Base-by-base conservation (phyloP, 495 filamentous ascomycete genomes). In the Penicillium odoratum region DNA sequence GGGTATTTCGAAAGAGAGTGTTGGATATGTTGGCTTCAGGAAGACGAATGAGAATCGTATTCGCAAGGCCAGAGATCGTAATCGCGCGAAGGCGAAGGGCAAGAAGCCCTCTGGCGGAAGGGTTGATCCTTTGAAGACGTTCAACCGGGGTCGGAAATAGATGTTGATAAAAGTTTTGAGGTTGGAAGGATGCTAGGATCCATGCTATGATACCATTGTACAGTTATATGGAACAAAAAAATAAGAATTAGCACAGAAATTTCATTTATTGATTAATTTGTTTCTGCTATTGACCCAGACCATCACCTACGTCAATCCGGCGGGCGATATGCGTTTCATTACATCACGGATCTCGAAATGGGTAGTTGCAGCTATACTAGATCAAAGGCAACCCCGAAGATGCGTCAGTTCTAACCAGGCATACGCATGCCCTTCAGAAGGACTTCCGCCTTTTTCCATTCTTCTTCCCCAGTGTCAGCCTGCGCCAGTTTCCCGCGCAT, bases 91-190 rank as follows among this genome's bases (percentile, higher is more conserved):
- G 56, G 80, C 78, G 2, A 79, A 73, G 60, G 80, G 30, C 51
- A 77, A 74, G 56, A 84, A 81, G 58, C 77, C 52, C 18, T 29
- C 72, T 15, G 72, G 71, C 53, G 75, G 84, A 57, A 90, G 85
- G 66, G 74, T 77, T 53, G 90, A 98, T 80, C 92, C 93, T 40
- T 75, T 98, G 71, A 97, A 93, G 79, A 89, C 88, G 9, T 96
- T 97, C 71, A 96, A 90, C 69, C 62, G 68, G 48, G 69, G 68
- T 1, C 61, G 65, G 48, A 76, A 72, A 58, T 73, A 58, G 59
- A 55, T 38, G 40, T 53, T 36, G 49, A 33, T 58, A 25, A 31
- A 30, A 38, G 26, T 36, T 7, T 21, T 9, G 30, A 11, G 30
- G 16, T 13, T 42, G 15, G 48, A 48, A 58, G 31, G 54, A 59